phyloP scores from a whole-genome alignment of 1,284 basidiomycete species.

The Pulveroboletus sp. region DNA sequence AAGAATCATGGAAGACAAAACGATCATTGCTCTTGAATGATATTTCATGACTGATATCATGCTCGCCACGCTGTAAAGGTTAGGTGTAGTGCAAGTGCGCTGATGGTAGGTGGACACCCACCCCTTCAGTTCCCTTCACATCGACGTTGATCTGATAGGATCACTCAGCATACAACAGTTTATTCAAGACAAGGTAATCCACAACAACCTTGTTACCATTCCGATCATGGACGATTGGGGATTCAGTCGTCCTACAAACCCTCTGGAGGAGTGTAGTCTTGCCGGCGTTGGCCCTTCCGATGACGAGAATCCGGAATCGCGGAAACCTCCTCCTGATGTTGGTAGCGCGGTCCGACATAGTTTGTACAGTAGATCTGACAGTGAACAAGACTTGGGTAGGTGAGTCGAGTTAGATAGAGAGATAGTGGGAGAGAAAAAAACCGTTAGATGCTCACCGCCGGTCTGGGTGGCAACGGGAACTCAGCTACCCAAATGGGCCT shows the following conservation, averaged over 20 bases:
- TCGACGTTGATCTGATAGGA: not conserved
- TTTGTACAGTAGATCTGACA: not conserved
- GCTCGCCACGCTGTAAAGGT: too few species aligned
- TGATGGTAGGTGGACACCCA: too few species aligned
- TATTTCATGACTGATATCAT: too few species aligned
- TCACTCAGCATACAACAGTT: not conserved
- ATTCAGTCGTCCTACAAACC: constrained; percentile 5
- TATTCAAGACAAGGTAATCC: not conserved
- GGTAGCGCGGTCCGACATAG: not conserved
- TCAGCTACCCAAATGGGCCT: too few species aligned
- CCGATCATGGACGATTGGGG: not conserved
- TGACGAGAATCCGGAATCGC: constrained; percentile 3
- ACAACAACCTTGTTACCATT: not conserved
- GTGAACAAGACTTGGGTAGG: too few species aligned
- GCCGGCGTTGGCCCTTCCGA: constrained; percentile 6
- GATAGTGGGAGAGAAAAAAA: not conserved
- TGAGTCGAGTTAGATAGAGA: not conserved
- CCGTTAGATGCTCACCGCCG: too few species aligned
- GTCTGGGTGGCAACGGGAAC: too few species aligned
- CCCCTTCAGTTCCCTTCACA: not conserved
- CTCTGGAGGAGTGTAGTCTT: constrained; percentile 7
- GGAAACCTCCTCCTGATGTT: not conserved
- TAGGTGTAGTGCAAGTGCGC: too few species aligned
- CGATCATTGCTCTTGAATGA: too few species aligned
- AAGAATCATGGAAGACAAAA: too few species aligned